phyloP scores from a whole-genome alignment of 108 stramenopile species.

The Nitzschia palea region DNA sequence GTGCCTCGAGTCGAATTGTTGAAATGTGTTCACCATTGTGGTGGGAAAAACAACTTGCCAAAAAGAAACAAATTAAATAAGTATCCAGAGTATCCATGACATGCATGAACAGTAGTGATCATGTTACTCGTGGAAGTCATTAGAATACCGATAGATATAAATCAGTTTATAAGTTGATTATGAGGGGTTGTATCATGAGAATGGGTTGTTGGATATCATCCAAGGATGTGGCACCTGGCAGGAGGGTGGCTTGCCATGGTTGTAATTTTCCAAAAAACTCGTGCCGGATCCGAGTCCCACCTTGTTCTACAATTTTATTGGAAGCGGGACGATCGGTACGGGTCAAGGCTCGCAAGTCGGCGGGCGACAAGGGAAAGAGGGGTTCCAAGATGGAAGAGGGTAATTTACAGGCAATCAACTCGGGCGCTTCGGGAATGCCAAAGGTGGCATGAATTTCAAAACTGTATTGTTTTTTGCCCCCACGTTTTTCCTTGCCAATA shows the following conservation, averaged over 20 bases:
- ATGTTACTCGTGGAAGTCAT: too few relatives aligned
- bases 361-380: constrained; percentile 15
- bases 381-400: constrained; percentile 14
- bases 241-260: constrained; percentile 19
- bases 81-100: too few relatives aligned
- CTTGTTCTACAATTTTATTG: constrained; percentile 10
- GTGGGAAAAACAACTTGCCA: constrained; percentile 55
- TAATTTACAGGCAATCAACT: constrained; percentile 20
- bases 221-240: background rate
- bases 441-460: constrained; percentile 16
- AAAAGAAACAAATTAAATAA: too few relatives aligned
- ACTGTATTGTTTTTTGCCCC: background rate
- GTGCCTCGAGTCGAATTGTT: constrained; percentile 79
- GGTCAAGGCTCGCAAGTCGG: constrained; percentile 21
- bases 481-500: constrained; percentile 19
- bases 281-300: constrained; percentile 12
- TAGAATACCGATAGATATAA: too few relatives aligned
- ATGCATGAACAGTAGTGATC: too few relatives aligned
- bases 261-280: constrained; percentile 7
- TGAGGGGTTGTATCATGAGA: too few relatives aligned
- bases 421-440: background rate
- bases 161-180: too few relatives aligned
- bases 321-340: constrained; percentile 1
- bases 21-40: constrained; percentile 84
- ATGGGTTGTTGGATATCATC: background rate